These are phyloP conservation scores for Thalassiosira delicatula DNA, from an alignment of 352 stramenopile species.

Conservation along the genomic window DNA sequence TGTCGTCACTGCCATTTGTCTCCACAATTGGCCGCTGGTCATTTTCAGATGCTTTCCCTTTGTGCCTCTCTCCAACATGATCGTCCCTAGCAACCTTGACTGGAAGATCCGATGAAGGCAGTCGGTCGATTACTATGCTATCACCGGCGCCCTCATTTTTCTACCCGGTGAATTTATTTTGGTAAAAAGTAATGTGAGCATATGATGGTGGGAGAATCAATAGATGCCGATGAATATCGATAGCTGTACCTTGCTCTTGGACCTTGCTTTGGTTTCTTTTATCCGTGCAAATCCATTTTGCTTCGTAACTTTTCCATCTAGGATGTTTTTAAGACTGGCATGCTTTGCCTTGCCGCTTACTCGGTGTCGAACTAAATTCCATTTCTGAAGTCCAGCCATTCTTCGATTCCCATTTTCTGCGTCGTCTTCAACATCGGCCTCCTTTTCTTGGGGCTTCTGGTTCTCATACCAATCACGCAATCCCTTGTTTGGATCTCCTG, in stretches of 20 bases:
- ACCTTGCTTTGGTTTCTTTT: conserved; percentile 5
- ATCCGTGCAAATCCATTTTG: conserved; percentile 28
- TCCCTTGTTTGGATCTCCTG: conserved; percentile 61
- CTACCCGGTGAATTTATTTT: too few species aligned
- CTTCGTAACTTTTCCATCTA: conserved; percentile 18
- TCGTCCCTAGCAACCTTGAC: conserved; percentile 18
- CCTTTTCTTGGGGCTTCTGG: conserved; percentile 43
- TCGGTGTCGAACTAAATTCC: conserved; percentile 24
- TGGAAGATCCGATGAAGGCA: conserved; percentile 10
- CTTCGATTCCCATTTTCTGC: conserved; percentile 3
- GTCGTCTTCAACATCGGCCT: conserved; percentile 24
- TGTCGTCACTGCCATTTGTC: not conserved
- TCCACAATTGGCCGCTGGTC: not conserved
- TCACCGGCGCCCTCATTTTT: not conserved
- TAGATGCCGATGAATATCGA: not conserved
- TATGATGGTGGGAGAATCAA: too few species aligned
- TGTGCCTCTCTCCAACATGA: conserved; percentile 22
- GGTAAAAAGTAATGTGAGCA: too few species aligned
- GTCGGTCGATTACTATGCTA: not conserved
- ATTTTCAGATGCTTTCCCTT: not conserved
- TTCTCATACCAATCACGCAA: conserved; percentile 64
- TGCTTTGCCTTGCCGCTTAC: conserved; percentile 32
- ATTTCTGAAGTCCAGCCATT: conserved; percentile 32
- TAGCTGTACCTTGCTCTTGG: conserved; percentile 16
- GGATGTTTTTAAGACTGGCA: conserved; percentile 30